Evolutionary conservation across 1,284 basidiomycete genomes (phyloP), one percentile per base, ranked within the genome.

Genomic region (Tetrapyrgos nigripes): DNA sequence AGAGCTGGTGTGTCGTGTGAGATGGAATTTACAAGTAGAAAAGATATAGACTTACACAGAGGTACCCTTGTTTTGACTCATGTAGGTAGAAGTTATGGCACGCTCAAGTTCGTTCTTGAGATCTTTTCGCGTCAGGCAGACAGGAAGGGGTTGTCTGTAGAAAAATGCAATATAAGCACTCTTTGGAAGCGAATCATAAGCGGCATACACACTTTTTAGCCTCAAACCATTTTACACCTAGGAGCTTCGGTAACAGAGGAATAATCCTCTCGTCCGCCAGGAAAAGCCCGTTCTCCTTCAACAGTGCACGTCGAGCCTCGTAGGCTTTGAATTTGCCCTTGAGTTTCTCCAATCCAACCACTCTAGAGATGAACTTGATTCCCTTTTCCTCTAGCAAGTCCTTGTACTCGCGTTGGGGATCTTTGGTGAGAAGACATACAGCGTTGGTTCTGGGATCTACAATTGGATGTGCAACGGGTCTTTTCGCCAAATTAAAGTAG

Each of bases 331-430:
- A 96, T 78, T 97, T 97, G 33, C 93, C 94, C 79, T 92, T 93
- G 61, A 96, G 81, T 75, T 96, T 96, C 61, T 83, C 82, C 53
- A 98, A 80, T 21, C 95, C 96, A 35, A 99, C 94, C n/a, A 99
- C 95, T 26, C 96, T 83, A 40, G 86, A 88, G 68, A 99, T 88
- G 64, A 97, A 97, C 64, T 90, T 92, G 79, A 99, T 88, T 50
- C 87, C 83, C 55, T 93, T 80, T 50, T 79, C 76, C 53, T 87
- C 88, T 24, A 99, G 81, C 19, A 97, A 84, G 72, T 97, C 94
- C 76, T 98, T 98, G 83, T 97, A 98, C 72, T 95, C 85, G 55
- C 97, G 79, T 72, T 98, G 97, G 8, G 97, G 97, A 74, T 97
- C 94, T 76, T 98, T 98, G 53, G 91, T 92, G 72, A 99, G 89